Conservation (phyloP, 2,329 filamentous ascomycete genomes). For the Aureobasidium melanogenum region DNA sequence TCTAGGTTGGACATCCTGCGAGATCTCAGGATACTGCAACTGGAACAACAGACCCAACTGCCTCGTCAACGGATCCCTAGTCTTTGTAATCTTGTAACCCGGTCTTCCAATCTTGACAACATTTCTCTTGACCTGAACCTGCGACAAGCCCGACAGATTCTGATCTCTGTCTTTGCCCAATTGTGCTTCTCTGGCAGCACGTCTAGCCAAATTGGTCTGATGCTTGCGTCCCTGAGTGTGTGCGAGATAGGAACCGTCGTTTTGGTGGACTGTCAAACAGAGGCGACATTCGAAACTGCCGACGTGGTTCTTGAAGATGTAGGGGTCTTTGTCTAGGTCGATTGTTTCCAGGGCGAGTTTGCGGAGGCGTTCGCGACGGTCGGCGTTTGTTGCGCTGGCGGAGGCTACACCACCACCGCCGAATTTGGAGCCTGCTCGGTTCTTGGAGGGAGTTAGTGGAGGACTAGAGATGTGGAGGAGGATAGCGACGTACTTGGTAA, state of each 20-base stretch:
- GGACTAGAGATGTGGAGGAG: not conserved
- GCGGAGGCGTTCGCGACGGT: slow-evolving; percentile 91
- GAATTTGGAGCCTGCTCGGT: slow-evolving; percentile 94
- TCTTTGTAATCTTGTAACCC: slow-evolving; percentile 97
- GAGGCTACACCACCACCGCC: slow-evolving; percentile 95
- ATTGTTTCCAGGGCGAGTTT: slow-evolving; percentile 98
- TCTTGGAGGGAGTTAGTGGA: slow-evolving; percentile 44
- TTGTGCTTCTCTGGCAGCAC: slow-evolving; percentile 90
- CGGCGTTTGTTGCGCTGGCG: slow-evolving; percentile 85
- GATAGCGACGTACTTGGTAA: slow-evolving; percentile 36
- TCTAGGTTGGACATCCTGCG: slow-evolving; percentile 63
- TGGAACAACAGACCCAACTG: slow-evolving; percentile 94
- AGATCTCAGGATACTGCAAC: slow-evolving; percentile 88
- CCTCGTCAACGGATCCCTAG: slow-evolving; percentile 75
- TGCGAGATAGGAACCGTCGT: slow-evolving; percentile 96
- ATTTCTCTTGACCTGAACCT: slow-evolving; percentile 62
- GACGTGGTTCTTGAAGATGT: slow-evolving; percentile 99
- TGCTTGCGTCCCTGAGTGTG: slow-evolving; percentile 98
- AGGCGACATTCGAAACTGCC: slow-evolving; percentile 96
- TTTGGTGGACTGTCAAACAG: slow-evolving; percentile 95
- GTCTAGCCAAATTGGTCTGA: slow-evolving; percentile 92
- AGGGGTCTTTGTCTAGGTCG: slow-evolving; percentile 97
- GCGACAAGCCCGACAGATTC: slow-evolving; percentile 58
- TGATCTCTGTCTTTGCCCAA: slow-evolving; percentile 67
- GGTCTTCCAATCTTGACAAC: slow-evolving; percentile 91